Evolutionary conservation across 202 grass and related monocot species (phyloP).

Genomic region (Setaria italica): DNA sequence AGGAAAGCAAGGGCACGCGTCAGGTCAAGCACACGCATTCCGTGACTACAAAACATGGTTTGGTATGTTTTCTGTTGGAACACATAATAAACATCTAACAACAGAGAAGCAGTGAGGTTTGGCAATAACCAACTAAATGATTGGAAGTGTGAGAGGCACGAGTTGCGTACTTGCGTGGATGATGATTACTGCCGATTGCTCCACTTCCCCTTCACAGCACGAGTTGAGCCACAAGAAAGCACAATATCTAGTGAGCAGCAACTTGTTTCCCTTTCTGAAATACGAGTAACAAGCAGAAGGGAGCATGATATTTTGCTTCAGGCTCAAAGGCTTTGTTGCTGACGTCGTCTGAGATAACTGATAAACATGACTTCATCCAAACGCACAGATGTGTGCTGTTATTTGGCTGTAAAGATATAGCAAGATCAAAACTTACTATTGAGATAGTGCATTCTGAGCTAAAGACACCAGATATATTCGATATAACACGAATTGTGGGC

Average conservation of each 20-base stretch:
- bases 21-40: constrained; percentile 27
- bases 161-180: neutral
- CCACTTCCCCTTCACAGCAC: neutral
- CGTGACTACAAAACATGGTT: constrained; percentile 3
- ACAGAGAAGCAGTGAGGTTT: neutral
- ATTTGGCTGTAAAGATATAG: neutral
- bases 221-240: neutral
- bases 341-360: neutral
- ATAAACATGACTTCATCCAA: neutral
- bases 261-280: neutral
- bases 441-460: too few species aligned
- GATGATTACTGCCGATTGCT: neutral
- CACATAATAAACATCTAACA: neutral
- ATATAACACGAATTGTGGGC: too few species aligned
- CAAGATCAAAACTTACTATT: neutral
- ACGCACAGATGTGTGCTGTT: neutral
- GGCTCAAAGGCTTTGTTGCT: neutral
- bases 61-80: neutral
- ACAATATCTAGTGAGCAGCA: neutral
- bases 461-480: too few species aligned
- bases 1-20: constrained; percentile 46
- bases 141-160: neutral
- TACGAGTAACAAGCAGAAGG: neutral
- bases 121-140: neutral
- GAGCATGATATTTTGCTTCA: neutral